Conservation (phyloP, 2,329 filamentous ascomycete genomes). For the Scedosporium boydii region DNA sequence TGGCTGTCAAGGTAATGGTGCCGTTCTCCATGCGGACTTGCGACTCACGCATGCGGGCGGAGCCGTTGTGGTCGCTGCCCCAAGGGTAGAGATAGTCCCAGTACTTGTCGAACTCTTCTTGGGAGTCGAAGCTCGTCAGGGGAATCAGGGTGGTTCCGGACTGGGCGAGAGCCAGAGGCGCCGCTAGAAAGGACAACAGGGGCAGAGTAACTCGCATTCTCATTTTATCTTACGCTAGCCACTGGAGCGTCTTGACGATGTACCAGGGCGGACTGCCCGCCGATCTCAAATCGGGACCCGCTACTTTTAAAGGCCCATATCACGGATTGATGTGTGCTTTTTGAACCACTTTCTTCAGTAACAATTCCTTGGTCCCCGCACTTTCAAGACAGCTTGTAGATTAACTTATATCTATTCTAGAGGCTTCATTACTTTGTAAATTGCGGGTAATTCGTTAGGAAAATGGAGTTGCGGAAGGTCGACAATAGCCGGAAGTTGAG, state of each 20-base stretch:
- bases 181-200: background rate
- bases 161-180: background rate
- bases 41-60: constrained; percentile 40
- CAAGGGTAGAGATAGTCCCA: constrained; percentile 44
- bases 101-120: constrained; percentile 22
- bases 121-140: background rate
- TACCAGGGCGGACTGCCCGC: background rate
- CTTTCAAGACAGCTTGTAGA: background rate
- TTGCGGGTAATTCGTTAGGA: background rate
- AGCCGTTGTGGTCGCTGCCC: constrained; percentile 49
- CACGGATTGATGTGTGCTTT: too few species aligned
- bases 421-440: background rate
- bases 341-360: too few species aligned
- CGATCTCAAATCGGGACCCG: too few species aligned
- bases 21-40: constrained; percentile 32
- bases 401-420: background rate
- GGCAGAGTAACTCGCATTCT: background rate
- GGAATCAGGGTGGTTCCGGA: background rate
- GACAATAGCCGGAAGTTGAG: background rate
- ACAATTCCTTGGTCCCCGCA: background rate
- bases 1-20: constrained; percentile 36
- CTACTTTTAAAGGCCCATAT: too few species aligned
- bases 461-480: background rate
- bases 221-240: background rate
- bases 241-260: background rate